Evolutionary conservation across 768 basidiomycete species (phyloP).

Genomic region (Boletellus emodensis): DNA sequence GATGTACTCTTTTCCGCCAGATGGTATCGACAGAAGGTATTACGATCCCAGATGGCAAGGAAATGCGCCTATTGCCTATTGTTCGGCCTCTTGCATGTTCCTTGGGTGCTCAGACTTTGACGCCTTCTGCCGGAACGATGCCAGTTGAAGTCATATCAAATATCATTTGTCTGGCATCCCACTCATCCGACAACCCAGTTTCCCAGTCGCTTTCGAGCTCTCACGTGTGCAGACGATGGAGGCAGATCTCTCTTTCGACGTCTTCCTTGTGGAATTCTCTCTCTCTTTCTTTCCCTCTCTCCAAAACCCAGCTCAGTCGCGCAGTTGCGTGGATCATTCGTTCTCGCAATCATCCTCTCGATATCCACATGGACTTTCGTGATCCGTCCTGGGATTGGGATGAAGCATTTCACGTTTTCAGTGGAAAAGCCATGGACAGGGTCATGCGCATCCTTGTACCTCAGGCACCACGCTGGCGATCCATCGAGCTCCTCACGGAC

Average conservation of each 20-base stretch:
- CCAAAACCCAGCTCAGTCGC: slow-evolving; percentile 35
- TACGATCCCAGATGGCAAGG: background rate
- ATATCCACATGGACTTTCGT: slow-evolving; percentile 54
- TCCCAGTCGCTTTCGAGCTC: slow-evolving; percentile 35
- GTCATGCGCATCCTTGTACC: slow-evolving; percentile 44
- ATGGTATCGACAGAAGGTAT: slow-evolving; percentile 11
- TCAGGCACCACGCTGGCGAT: slow-evolving; percentile 45
- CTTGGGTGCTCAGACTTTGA: background rate
- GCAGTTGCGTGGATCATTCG: slow-evolving; percentile 38
- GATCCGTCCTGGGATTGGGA: slow-evolving; percentile 57
- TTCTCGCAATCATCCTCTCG: slow-evolving; percentile 45
- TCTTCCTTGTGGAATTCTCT: slow-evolving; percentile 51
- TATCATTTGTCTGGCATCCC: slow-evolving; percentile 33
- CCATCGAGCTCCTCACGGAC: slow-evolving; percentile 50
- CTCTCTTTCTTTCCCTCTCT: slow-evolving; percentile 41
- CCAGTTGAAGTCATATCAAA: slow-evolving; percentile 36
- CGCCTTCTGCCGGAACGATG: slow-evolving; percentile 10
- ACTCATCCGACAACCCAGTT: slow-evolving; percentile 26
- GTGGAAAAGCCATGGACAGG: slow-evolving; percentile 40
- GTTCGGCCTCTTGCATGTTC: background rate
- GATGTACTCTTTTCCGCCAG: background rate
- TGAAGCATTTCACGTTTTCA: slow-evolving; percentile 41
- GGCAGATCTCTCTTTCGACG: slow-evolving; percentile 42
- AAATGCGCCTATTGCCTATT: background rate
- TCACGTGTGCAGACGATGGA: slow-evolving; percentile 51